Percentiles rank a stretch among this genome's conserved stretches.
Evolutionary conservation across 169 alveolate genomes (phyloP).

Genomic region (Eimeria brunetti): DNA sequence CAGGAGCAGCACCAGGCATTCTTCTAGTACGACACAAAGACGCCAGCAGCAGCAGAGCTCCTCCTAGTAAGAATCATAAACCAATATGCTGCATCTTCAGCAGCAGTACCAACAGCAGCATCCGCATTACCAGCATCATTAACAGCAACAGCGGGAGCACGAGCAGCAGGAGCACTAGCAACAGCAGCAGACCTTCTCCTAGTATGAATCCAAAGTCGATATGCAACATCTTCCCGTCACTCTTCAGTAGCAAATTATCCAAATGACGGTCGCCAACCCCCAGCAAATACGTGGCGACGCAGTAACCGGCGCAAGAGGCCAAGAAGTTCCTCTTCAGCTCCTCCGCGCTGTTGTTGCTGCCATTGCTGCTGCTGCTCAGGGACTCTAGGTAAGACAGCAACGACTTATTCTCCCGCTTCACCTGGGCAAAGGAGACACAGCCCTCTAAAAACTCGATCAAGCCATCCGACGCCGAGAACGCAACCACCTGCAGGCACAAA

Average conservation of each 20-base stretch:
- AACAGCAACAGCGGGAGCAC: background rate
- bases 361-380: background rate
- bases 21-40: no score
- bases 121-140: background rate
- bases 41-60: constrained; percentile 19
- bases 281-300: constrained; percentile 97
- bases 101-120: no score
- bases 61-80: constrained; percentile 98
- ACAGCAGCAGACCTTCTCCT: constrained; percentile 88
- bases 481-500: constrained; percentile 81
- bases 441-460: constrained; percentile 88
- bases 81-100: constrained; percentile 97
- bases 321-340: constrained; percentile 88
- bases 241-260: constrained; percentile 97
- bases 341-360: background rate
- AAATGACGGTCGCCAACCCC: constrained; percentile 99
- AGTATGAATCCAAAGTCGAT: constrained; percentile 99
- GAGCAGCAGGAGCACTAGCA: background rate
- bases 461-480: constrained; percentile 91
- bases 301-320: constrained; percentile 98
- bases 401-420: constrained; percentile 5
- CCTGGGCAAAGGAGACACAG: constrained; percentile 78
- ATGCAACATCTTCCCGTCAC: constrained; percentile 95
- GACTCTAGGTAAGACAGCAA: constrained; percentile 31
- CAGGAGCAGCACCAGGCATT: no score